phyloP scores from a whole-genome alignment of 768 basidiomycete species.

The Daedalea quercina region DNA sequence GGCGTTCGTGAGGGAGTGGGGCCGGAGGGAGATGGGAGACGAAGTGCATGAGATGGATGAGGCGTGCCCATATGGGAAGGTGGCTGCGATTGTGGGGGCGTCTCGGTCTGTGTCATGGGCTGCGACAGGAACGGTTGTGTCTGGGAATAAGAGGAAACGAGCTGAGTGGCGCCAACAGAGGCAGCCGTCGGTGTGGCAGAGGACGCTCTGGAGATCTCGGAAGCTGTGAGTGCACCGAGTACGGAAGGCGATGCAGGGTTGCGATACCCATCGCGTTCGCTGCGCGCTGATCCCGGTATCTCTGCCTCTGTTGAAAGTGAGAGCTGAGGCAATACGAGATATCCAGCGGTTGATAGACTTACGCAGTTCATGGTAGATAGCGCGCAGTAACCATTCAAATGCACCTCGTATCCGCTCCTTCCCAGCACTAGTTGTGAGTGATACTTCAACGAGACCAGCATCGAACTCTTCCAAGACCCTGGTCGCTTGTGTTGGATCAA shows the following conservation, averaged over 20 bases:
- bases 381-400: constrained; percentile 64
- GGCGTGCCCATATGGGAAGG: background rate
- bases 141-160: constrained; percentile 5
- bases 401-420: constrained; percentile 67
- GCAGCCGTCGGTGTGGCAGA: constrained; percentile 48
- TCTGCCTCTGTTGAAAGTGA: background rate
- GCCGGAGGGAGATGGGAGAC: constrained; percentile 11
- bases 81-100: constrained; percentile 18
- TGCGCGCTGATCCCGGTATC: background rate
- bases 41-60: background rate
- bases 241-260: constrained; percentile 72
- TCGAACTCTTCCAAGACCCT: constrained; percentile 54
- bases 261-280: constrained; percentile 37
- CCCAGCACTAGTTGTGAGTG: constrained; percentile 46
- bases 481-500: constrained; percentile 51
- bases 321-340: background rate
- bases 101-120: constrained; percentile 17
- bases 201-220: constrained; percentile 44
- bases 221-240: constrained; percentile 38
- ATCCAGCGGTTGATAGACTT: constrained; percentile 8
- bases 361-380: constrained; percentile 9
- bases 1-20: constrained; percentile 26
- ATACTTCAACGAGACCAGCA: constrained; percentile 74
- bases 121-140: background rate
- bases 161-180: constrained; percentile 25